Percentiles rank a stretch among this genome's conserved stretches.
phyloP scores from a whole-genome alignment of 768 basidiomycete species.

The Omphalotus guepiniiformis region DNA sequence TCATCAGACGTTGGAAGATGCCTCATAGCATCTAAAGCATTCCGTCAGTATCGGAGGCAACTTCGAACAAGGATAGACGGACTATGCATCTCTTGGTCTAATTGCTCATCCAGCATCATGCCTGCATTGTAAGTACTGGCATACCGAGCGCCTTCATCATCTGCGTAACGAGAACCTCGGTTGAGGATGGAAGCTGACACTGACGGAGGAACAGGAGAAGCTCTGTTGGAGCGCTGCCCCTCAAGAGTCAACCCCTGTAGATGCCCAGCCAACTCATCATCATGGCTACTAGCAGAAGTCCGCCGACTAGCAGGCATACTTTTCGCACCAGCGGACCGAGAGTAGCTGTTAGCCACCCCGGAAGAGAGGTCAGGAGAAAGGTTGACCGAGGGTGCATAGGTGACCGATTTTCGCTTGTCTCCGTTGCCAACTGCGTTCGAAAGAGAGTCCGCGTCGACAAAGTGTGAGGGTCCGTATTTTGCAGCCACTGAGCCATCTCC shows the following conservation, averaged over 20 bases:
- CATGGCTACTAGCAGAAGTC: constrained; percentile 83
- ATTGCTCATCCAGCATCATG: constrained; percentile 89
- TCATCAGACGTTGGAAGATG: constrained; percentile 85
- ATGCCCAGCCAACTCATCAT: constrained; percentile 76
- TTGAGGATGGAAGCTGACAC: constrained; percentile 50
- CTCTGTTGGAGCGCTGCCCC: constrained; percentile 54
- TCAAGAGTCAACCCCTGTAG: constrained; percentile 68
- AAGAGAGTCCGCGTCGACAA: constrained; percentile 58
- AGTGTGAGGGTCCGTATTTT: constrained; percentile 42
- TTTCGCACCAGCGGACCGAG: constrained; percentile 73
- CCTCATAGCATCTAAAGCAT: constrained; percentile 72
- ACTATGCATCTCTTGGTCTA: constrained; percentile 96
- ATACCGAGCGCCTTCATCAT: constrained; percentile 57
- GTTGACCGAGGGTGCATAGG: constrained; percentile 75
- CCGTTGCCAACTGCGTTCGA: constrained; percentile 65
- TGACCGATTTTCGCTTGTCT: constrained; percentile 85
- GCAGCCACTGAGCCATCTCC: constrained; percentile 46
- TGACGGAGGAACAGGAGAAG: constrained; percentile 52
- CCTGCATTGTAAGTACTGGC: constrained; percentile 73
- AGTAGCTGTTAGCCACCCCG: constrained; percentile 42
- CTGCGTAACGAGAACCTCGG: constrained; percentile 49
- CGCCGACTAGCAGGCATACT: constrained; percentile 92
- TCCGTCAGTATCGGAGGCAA: constrained; percentile 15
- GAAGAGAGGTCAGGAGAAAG: constrained; percentile 64
- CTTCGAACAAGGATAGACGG: constrained; percentile 25